A percentile compares a stretch with the other conserved stretches of the same genome.
Conservation (phyloP, 2,329 filamentous ascomycete species). For the Plectosphaerella cucumerina region DNA sequence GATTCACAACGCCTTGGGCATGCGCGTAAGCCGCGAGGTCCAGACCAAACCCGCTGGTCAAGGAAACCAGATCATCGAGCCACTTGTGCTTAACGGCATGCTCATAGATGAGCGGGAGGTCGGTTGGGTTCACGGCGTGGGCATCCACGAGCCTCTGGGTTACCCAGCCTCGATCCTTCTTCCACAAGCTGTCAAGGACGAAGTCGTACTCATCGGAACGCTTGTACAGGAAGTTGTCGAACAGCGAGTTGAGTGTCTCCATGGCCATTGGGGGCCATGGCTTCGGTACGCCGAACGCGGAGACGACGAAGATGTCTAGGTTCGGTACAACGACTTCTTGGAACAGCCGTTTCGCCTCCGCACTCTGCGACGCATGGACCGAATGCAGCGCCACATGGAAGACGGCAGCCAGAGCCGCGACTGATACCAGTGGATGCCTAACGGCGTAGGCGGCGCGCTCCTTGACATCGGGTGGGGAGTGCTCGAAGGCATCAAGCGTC, state of each 20-base stretch:
- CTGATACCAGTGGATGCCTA: constrained; percentile 82
- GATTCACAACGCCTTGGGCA: constrained; percentile 72
- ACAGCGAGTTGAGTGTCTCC: constrained; percentile 71
- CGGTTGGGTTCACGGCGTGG: constrained; percentile 67
- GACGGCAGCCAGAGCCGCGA: constrained; percentile 72
- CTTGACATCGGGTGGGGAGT: constrained; percentile 43
- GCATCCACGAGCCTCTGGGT: constrained; percentile 72
- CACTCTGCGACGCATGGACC: constrained; percentile 55
- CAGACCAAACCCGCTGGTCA: constrained; percentile 79
- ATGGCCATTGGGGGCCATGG: constrained; percentile 73
- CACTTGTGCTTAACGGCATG: constrained; percentile 79
- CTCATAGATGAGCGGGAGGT: constrained; percentile 38
- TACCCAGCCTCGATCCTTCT: constrained; percentile 85
- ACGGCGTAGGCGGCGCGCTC: constrained; percentile 59
- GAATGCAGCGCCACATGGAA: constrained; percentile 62
- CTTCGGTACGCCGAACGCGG: constrained; percentile 71
- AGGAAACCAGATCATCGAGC: constrained; percentile 75
- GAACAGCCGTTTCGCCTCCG: constrained; percentile 61
- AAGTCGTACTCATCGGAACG: constrained; percentile 76
- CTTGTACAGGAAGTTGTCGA: constrained; percentile 80
- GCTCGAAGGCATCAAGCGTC: constrained; percentile 51
- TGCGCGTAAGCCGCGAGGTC: constrained; percentile 85
- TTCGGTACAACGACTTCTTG: constrained; percentile 68
- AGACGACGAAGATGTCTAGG: constrained; percentile 73
- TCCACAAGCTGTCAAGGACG: constrained; percentile 87